Percentiles rank a stretch among this genome's conserved stretches.
Conservation (phyloP, 2,329 filamentous ascomycete genomes). For the Fusarium cicatricum region DNA sequence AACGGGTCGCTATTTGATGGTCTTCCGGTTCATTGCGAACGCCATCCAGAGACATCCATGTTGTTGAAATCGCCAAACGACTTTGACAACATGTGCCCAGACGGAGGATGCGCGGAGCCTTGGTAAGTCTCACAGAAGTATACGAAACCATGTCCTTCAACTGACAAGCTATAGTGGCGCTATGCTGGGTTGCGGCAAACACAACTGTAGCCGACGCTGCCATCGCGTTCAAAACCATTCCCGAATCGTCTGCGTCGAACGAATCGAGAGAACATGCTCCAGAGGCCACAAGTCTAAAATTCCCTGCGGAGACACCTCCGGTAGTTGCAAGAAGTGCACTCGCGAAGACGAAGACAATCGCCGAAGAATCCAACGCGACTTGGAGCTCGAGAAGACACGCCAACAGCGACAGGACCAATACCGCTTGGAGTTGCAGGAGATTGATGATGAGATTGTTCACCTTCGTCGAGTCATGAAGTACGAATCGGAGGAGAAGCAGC, state of each 20-base stretch:
- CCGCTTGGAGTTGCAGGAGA: slow-evolving; percentile 51
- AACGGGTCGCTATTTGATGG: slow-evolving; percentile 65
- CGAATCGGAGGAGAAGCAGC: slow-evolving; percentile 53
- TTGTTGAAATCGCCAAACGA: slow-evolving; percentile 60
- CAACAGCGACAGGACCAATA: slow-evolving; percentile 56
- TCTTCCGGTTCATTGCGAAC: slow-evolving; percentile 66
- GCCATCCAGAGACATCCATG: slow-evolving; percentile 60
- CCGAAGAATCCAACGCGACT: slow-evolving; percentile 54
- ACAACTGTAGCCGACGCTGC: slow-evolving; percentile 67
- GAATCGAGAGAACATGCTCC: slow-evolving; percentile 57
- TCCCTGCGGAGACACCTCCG: slow-evolving; percentile 53
- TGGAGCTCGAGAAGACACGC: slow-evolving; percentile 60
- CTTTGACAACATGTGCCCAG: slow-evolving; percentile 69
- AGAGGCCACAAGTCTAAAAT: slow-evolving; percentile 59
- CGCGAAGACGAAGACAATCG: slow-evolving; percentile 56
- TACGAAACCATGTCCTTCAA: neutral
- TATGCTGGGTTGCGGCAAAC: slow-evolving; percentile 63
- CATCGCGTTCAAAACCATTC: slow-evolving; percentile 69
- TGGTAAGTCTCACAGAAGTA: slow-evolving; percentile 58
- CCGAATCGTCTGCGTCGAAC: slow-evolving; percentile 48
- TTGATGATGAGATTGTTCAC: slow-evolving; percentile 64
- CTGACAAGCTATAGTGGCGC: slow-evolving; percentile 50
- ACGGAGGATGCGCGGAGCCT: slow-evolving; percentile 71
- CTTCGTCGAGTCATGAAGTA: slow-evolving; percentile 55
- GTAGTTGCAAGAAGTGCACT: slow-evolving; percentile 60